Evolutionary conservation across 2,329 filamentous ascomycete genomes (phyloP), one percentile per base, ranked within the genome.

Genomic region (Hypoxylon sp.): DNA sequence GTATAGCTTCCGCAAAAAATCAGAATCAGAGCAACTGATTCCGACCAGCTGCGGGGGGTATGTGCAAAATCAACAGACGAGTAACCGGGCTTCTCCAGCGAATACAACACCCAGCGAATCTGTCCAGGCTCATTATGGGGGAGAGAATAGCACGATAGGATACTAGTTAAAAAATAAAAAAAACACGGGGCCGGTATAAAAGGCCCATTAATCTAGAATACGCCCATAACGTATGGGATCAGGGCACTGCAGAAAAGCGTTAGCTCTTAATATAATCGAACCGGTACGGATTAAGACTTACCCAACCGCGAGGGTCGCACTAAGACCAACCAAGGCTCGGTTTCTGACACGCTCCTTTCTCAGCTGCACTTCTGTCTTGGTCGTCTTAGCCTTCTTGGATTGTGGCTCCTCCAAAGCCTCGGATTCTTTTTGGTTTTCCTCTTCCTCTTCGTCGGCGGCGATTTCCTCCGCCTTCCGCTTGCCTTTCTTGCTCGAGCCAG

Each of bases 251-350:
- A 35, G 9, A n/a, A 37, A 55, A 62, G 1, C 5, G 33, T 70
- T 60, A 71, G 66, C 44, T 44, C 10, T 44, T 26, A 14, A 37
- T 50, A 22, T 11, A 9, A 35, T 52, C 10, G 17, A 47, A 13
- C 58, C 48, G 11, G 24, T 6, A 67, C 37, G 44, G 8, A 48
- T 17, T 6, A 50, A 51, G 39, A 91, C 94, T 84, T 88, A 98
- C 96, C 94, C 94, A 80, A 98, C 87, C 63, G 93, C 93, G 79
- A 98, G 86, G 51, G 93, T 96, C 64, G 94, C 94, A 70, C 91
- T 93, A 59, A 98, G 88, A 65, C 96, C 95, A 70, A 97, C 87
- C 68, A 97, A 84, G 51, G 96, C 94, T 77, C 94, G 89, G 80
- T 91, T 93, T 82, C 93, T 91, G 72, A 98, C 93, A 77, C 90